A percentile compares a stretch with the other conserved stretches of the same genome.
These are phyloP conservation scores for Fusarium marasasianum DNA, from an alignment of 2,329 filamentous ascomycete genomes.

Conservation along the genomic window DNA sequence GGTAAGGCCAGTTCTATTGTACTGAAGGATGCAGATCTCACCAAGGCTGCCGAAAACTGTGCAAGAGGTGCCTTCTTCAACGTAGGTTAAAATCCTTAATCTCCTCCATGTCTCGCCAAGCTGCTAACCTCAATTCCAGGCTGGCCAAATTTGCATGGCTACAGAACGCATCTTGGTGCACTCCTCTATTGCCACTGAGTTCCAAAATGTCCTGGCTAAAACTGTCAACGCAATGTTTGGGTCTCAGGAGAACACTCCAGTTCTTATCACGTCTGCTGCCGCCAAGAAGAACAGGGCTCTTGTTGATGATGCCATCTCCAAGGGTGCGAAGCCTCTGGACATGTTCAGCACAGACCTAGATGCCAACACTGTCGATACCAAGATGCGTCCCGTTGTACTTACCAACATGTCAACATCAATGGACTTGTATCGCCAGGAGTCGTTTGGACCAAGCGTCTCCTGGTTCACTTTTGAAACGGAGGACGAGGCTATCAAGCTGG, in stretches of 20 bases:
- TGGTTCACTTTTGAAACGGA: neutral
- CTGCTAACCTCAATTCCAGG: neutral
- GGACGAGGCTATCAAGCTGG: neutral
- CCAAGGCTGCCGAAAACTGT: neutral
- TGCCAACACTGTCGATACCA: neutral
- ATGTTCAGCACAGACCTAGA: neutral
- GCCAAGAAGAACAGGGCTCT: neutral
- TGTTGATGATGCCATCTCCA: neutral
- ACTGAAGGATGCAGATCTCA: neutral
- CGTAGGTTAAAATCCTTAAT: neutral
- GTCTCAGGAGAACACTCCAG: neutral
- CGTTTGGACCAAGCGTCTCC: neutral
- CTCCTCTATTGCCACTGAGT: neutral
- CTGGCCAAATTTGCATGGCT: neutral
- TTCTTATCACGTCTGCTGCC: neutral
- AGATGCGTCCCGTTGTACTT: neutral
- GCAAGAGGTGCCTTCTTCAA: neutral
- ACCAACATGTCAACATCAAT: neutral
- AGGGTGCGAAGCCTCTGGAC: neutral
- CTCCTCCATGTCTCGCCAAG: neutral
- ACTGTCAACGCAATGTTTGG: neutral
- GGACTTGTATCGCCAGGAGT: neutral
- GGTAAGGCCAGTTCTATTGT: neutral
- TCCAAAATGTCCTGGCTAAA: neutral
- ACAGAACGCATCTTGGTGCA: neutral